Conservation (phyloP, 768 basidiomycete species). For the Termitomyces sp. region DNA sequence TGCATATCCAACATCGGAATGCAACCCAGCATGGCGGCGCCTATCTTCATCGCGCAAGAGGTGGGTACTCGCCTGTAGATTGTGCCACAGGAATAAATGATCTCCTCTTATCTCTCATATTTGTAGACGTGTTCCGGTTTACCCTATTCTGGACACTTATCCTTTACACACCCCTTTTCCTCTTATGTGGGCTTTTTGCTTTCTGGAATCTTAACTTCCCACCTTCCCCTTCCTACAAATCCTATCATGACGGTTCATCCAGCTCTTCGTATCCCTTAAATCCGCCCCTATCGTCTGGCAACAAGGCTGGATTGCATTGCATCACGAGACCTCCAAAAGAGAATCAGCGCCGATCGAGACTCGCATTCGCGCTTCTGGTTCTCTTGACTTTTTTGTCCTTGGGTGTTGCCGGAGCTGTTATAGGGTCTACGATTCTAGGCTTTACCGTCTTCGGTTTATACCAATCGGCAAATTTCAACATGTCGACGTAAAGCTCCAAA, state of each 20-base stretch:
- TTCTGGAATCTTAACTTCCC: conserved; percentile 50
- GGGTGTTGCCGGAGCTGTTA: conserved; percentile 40
- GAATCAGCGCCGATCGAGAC: conserved; percentile 39
- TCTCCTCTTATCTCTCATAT: background rate
- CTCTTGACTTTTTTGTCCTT: conserved; percentile 35
- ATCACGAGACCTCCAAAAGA: conserved; percentile 16
- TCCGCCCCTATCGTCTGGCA: conserved; percentile 11
- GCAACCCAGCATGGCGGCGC: conserved; percentile 35
- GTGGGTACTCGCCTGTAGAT: conserved; percentile 17
- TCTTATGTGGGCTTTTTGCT: conserved; percentile 43
- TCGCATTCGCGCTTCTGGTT: conserved; percentile 43
- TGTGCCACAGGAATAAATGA: background rate
- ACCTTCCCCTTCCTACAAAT: conserved; percentile 20
- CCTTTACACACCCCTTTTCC: conserved; percentile 46
- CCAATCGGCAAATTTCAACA: conserved; percentile 38
- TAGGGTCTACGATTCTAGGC: conserved; percentile 42
- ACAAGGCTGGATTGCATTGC: background rate
- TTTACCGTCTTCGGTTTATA: conserved; percentile 42
- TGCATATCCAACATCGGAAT: conserved; percentile 33
- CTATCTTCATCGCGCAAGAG: conserved; percentile 38
- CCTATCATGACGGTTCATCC: conserved; percentile 4
- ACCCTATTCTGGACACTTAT: conserved; percentile 49
- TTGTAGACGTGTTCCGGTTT: conserved; percentile 45
- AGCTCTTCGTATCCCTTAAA: conserved; percentile 8
- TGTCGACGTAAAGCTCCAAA: conserved; percentile 40